Conservation (phyloP, 108 stramenopile genomes). For the Seminavis robusta region DNA sequence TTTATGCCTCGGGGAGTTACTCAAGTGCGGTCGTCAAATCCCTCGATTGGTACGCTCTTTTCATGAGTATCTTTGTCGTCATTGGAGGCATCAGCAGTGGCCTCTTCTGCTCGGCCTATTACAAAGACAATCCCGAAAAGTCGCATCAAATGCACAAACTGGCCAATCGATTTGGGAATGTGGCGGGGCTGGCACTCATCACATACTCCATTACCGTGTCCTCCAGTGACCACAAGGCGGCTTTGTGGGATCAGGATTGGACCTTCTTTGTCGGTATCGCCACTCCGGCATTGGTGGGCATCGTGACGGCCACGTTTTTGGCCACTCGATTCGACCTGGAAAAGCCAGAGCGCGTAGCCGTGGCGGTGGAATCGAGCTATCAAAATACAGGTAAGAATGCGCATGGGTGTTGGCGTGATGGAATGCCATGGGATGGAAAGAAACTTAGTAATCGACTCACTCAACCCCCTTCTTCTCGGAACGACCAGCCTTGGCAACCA, state of each 20-base stretch:
- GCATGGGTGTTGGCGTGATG: too few species aligned
- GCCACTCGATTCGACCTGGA: constrained; percentile 52
- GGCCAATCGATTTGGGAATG: constrained; percentile 72
- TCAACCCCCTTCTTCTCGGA: too few species aligned
- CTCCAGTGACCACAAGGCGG: constrained; percentile 35
- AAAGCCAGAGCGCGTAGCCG: constrained; percentile 84
- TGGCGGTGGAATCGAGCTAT: constrained; percentile 81
- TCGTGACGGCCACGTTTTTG: constrained; percentile 56
- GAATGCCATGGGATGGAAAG: too few species aligned
- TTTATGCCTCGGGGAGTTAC: constrained; percentile 72
- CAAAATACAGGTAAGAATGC: constrained; percentile 91
- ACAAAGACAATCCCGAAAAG: constrained; percentile 14
- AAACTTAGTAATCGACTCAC: too few species aligned
- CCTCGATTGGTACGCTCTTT: constrained; percentile 74
- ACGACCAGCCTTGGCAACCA: too few species aligned
- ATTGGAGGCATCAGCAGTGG: constrained; percentile 75
- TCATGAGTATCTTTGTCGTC: constrained; percentile 65
- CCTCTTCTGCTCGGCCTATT: constrained; percentile 24
- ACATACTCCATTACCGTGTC: constrained; percentile 62
- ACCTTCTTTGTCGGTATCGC: constrained; percentile 76
- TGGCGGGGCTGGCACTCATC: constrained; percentile 70
- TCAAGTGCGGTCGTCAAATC: constrained; percentile 58
- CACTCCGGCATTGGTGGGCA: constrained; percentile 59
- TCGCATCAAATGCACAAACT: constrained; percentile 42
- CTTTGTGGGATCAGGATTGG: constrained; percentile 66